These are phyloP conservation scores for Nicotiana benthamiana DNA, from an alignment of 257 asterid genomes.

Conservation along the genomic window DNA sequence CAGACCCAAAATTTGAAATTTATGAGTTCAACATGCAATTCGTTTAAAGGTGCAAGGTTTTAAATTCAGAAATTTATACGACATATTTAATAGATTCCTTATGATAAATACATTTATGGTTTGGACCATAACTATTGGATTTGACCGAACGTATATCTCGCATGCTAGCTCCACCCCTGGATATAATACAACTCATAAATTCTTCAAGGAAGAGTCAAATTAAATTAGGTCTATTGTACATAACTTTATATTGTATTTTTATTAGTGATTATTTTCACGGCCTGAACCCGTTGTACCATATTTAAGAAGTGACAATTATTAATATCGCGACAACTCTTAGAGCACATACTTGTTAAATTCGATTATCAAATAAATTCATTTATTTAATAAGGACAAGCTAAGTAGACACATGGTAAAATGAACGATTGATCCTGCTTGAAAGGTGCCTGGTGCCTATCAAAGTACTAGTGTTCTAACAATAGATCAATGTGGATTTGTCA, in stretches of 20 bases:
- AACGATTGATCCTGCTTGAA: neutral
- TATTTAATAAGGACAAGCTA: neutral
- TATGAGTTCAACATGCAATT: no score
- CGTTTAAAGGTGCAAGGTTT: no score
- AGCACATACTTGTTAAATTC: neutral
- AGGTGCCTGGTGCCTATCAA: neutral
- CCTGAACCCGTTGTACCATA: no score
- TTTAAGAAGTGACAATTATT: neutral
- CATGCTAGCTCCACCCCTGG: no score
- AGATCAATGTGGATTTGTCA: neutral
- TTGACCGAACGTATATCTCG: no score
- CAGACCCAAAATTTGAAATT: no score
- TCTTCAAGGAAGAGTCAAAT: neutral
- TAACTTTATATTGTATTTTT: neutral
- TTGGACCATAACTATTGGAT: no score
- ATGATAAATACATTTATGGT: no score
- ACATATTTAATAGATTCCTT: no score
- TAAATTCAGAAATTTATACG: no score
- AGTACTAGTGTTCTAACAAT: neutral
- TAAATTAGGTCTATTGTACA: neutral
- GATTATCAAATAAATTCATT: neutral
- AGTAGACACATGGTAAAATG: neutral
- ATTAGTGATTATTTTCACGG: neutral
- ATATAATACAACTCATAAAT: neutral
- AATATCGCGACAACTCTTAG: neutral